A percentile compares a stretch with the other conserved stretches of the same genome.
phyloP scores from a whole-genome alignment of 306 rosid genomes.

The Glycine tomentella region DNA sequence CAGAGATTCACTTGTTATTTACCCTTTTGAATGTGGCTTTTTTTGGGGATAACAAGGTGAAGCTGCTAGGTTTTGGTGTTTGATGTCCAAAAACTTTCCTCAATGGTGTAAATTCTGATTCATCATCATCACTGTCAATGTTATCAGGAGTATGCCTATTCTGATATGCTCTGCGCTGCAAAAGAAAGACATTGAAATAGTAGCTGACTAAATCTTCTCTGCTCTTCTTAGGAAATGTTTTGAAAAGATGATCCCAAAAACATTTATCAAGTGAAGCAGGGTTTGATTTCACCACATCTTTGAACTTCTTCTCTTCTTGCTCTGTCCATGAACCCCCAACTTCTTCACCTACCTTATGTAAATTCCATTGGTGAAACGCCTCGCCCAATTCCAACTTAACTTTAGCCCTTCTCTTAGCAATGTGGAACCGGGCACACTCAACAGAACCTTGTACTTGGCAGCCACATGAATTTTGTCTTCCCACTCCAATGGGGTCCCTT shows the following conservation, averaged over 20 bases:
- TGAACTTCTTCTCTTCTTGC: constrained; percentile 70
- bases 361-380: constrained; percentile 76
- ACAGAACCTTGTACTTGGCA: constrained; percentile 72
- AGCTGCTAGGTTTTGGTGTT: constrained; percentile 43
- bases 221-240: constrained; percentile 71
- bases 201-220: constrained; percentile 81
- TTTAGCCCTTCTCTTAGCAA: constrained; percentile 68
- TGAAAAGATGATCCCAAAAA: constrained; percentile 68
- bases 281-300: constrained; percentile 61
- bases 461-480: constrained; percentile 75
- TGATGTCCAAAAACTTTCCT: constrained; percentile 58
- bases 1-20: constrained; percentile 40
- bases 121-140: constrained; percentile 89
- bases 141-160: constrained; percentile 74
- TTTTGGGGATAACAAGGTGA: constrained; percentile 60
- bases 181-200: constrained; percentile 85
- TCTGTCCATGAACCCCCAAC: constrained; percentile 70
- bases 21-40: constrained; percentile 50
- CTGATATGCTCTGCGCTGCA: constrained; percentile 87
- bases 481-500: constrained; percentile 82
- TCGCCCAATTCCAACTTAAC: constrained; percentile 74
- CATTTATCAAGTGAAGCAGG: constrained; percentile 57
- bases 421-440: constrained; percentile 72
- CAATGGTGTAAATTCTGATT: constrained; percentile 59
- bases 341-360: constrained; percentile 75